Base-by-base conservation (phyloP, 257 asterid genomes). In the Leonotis leonurus region DNA sequence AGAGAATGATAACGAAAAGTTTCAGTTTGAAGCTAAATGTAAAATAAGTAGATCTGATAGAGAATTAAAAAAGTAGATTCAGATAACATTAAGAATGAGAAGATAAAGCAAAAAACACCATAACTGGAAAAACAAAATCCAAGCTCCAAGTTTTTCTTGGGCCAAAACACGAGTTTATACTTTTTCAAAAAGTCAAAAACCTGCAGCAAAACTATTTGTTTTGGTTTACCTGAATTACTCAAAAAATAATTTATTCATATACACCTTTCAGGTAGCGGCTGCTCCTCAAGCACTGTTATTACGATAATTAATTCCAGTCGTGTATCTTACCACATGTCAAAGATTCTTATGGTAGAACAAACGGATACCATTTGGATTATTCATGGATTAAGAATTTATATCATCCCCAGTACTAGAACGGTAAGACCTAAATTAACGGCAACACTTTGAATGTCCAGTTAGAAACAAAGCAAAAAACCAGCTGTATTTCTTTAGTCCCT, bases 1-100 rank as follows among this genome's bases (percentile, higher is more conserved):
- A 57, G 25, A 37, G 51, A 65, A 40, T 36, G 48, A 67, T 11
- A 52, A 69, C 22, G 54, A 54, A 41, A 16, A 44, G 56, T 20
- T 20, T 5, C 52, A 53, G n/a, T 20, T 44, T 32, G n/a, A 43
- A 66, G 39, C 52, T 43, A 55, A 58, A 62, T 44, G 57, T 52
- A 66, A 20, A 41, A 64, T 17, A 35, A 25, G 27, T 27, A 56
- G 48, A 69, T 52, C 36, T 21, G 17, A 62, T 46, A 40, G 33
- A 53, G 35, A 17, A 55, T 7, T 11, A 39, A 22, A 21, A 12
- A 20, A 2, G 48, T 3, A 5, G 21, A 36, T 36, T 9, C 12
- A 33, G 46, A 10, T 3, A 55, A 55, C 32, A 11, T 35, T 1
- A 11, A 43, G 14, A 20, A 20, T 11, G 21, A 0, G 13, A 45